These are phyloP conservation scores for Ceratobasidium sp. DNA, from an alignment of 1,284 basidiomycete species.

Conservation along the genomic window DNA sequence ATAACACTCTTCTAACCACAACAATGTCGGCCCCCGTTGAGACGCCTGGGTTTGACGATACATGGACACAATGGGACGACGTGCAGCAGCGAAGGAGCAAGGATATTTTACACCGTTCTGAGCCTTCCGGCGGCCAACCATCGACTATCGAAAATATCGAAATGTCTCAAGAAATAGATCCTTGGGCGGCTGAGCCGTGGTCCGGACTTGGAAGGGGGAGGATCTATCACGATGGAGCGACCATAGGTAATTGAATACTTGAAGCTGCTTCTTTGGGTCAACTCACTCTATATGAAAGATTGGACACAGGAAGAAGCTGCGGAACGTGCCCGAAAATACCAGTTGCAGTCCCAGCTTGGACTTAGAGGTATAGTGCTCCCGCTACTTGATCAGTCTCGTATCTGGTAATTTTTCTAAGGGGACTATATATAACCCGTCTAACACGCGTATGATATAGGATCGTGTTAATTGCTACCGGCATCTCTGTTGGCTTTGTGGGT, in stretches of 20 bases:
- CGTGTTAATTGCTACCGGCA: slow-evolving; percentile 68
- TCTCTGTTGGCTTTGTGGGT: slow-evolving; percentile 76
- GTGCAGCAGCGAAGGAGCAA: slow-evolving; percentile 24
- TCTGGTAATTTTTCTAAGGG: slow-evolving; percentile 70
- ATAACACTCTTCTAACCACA: neutral
- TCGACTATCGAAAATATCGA: slow-evolving; percentile 16
- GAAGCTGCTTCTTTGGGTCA: neutral
- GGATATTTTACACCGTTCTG: neutral
- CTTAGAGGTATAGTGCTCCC: slow-evolving; percentile 67
- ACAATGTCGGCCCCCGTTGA: slow-evolving; percentile 18
- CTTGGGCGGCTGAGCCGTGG: slow-evolving; percentile 39
- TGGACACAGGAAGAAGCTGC: slow-evolving; percentile 77
- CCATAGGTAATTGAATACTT: slow-evolving; percentile 46
- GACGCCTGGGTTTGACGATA: slow-evolving; percentile 33
- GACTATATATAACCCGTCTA: neutral
- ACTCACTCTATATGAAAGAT: slow-evolving; percentile 57
- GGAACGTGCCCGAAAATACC: slow-evolving; percentile 70
- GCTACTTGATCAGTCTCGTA: slow-evolving; percentile 68
- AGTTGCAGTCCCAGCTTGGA: slow-evolving; percentile 65
- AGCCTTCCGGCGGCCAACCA: neutral
- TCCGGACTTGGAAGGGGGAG: neutral
- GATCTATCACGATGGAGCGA: slow-evolving; percentile 46
- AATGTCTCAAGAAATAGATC: slow-evolving; percentile 38
- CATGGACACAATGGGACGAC: slow-evolving; percentile 42
- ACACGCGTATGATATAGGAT: slow-evolving; percentile 9